Base-by-base conservation (phyloP, 306 rosid species). In the Rosa lucieae region DNA sequence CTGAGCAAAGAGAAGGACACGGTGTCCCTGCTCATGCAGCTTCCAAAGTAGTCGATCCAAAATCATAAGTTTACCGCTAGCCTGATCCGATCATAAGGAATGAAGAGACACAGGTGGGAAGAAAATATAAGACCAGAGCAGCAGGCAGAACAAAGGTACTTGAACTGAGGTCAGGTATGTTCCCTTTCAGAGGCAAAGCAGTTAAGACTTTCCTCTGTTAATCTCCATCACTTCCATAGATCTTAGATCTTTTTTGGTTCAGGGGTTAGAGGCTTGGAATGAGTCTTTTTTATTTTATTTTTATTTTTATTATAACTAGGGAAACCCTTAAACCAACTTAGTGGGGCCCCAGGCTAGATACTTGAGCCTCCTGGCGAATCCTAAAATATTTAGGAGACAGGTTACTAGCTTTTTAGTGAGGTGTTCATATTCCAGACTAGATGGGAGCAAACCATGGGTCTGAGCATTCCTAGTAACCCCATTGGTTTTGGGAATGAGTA, bases 1-100 rank as follows among this genome's bases (percentile, higher is more conserved):
- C 74, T 91, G 99, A 63, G 99, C 93, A 85, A 94, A 94, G 73
- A 94, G 91, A 79, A 94, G 99, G 58, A 92, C 90, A 72, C 92
- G 97, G 67, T 91, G 97, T 89, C 97, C 92, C 79, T 78, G 76
- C 78, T 82, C 76, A 80, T 87, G 89, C 70, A 94, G 87, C 83
- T 94, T 92, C 81, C 77, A 90, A 88, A 94, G 97, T 82, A 94
- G 89, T 83, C 81, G 93, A 83, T 92, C 99, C 89, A 94, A 81
- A 84, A 92, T 82, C 87, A 92, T 70, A 73, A 94, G 93, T 80
- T 94, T 94, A 78, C 99, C 92, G 74, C 99, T 89, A 81, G 97
- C 97, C 99, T 94, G 87, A 77, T 76, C 67, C 58, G 77, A 80
- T 67, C 70, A 43, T 37, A 80, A 80, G 51, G 69, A 52, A 65